phyloP scores from a whole-genome alignment of 2,329 filamentous ascomycete species.

The Leptographium galeiforme region DNA sequence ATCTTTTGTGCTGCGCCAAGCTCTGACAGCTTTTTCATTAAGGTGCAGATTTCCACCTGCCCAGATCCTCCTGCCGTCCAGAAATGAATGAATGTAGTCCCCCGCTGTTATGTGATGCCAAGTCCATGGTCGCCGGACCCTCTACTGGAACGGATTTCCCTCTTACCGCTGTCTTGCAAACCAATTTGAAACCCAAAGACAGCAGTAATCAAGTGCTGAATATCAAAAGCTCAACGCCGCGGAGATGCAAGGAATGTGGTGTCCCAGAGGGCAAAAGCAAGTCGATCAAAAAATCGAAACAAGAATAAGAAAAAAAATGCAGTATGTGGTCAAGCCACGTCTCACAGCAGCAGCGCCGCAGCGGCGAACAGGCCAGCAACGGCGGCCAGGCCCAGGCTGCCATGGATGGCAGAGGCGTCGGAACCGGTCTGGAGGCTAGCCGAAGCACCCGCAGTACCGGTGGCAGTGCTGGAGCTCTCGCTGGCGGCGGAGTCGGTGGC shows the following conservation, averaged over 20 bases:
- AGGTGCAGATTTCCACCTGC: background rate
- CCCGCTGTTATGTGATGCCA: background rate
- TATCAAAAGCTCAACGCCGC: slow-evolving; percentile 4
- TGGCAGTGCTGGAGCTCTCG: slow-evolving; percentile 11
- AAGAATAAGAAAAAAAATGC: background rate
- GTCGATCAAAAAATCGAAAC: background rate
- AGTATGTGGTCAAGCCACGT: background rate
- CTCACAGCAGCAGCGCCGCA: slow-evolving; percentile 11
- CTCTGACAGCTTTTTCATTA: too few species aligned
- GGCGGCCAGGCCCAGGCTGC: slow-evolving; percentile 5
- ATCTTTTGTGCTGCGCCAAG: too few species aligned
- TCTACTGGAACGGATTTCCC: background rate
- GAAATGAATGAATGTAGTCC: slow-evolving; percentile 1
- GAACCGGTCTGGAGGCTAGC: slow-evolving; percentile 18
- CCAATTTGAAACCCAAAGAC: background rate
- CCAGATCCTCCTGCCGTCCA: background rate
- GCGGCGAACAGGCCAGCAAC: slow-evolving; percentile 10
- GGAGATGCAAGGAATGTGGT: slow-evolving; percentile 11
- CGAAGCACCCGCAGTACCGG: slow-evolving; percentile 19
- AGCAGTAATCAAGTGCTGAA: background rate
- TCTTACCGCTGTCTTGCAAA: too few species aligned
- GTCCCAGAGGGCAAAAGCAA: background rate
- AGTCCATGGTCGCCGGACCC: background rate
- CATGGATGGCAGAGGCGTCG: background rate
- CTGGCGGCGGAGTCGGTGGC: slow-evolving; percentile 14